These are phyloP conservation scores for Cicer cuneatum DNA, from an alignment of 306 rosid genomes.

Conservation along the genomic window DNA sequence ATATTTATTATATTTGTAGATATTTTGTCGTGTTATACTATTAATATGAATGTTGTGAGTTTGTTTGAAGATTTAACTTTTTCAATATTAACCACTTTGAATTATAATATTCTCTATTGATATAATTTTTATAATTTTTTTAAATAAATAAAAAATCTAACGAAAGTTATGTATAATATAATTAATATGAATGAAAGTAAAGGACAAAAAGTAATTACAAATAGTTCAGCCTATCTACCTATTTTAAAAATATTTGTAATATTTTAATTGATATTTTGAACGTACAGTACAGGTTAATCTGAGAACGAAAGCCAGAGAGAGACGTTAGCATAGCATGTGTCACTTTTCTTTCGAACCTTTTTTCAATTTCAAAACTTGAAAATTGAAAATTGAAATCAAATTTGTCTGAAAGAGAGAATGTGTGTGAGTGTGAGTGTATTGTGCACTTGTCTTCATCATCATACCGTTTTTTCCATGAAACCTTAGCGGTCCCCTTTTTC, in stretches of 20 bases:
- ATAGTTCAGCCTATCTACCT: no score
- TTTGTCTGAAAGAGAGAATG: background rate
- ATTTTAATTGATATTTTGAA: slow-evolving; percentile 60
- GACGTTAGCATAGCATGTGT: slow-evolving; percentile 71
- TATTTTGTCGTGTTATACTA: no score
- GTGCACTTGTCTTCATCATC: slow-evolving; percentile 31
- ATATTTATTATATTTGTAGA: no score
- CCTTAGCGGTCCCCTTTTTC: slow-evolving; percentile 34
- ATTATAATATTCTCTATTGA: no score
- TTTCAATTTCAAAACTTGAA: slow-evolving; percentile 51
- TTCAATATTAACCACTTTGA: no score
- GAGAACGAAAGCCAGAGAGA: slow-evolving; percentile 63
- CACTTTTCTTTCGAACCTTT: slow-evolving; percentile 43
- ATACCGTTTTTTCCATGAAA: slow-evolving; percentile 41
- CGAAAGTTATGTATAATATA: no score
- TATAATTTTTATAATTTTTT: no score
- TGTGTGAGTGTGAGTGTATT: background rate
- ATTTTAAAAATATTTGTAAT: background rate
- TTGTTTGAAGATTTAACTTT: no score
- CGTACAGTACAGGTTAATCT: slow-evolving; percentile 35
- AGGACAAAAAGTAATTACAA: slow-evolving; percentile 30
- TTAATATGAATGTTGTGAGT: no score
- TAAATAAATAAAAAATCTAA: no score
- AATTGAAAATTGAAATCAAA: slow-evolving; percentile 39
- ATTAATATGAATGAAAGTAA: background rate